Conservation (phyloP, 352 stramenopile genomes). For the Globisporangium mamillatum region DNA sequence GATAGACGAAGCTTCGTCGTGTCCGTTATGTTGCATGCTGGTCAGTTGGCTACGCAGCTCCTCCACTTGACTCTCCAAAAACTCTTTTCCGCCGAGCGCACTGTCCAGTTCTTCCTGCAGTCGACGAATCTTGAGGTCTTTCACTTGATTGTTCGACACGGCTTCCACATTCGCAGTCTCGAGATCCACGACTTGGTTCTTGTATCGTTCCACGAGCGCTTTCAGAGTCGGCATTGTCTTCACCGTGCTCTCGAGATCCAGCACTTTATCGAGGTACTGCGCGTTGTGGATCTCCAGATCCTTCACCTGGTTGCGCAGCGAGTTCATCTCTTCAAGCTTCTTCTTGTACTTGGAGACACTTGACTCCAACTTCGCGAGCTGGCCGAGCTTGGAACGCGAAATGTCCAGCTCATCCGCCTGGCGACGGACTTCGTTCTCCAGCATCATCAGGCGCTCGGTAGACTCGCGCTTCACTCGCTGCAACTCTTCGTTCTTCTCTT, state of each 20-base stretch:
- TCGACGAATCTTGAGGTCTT: constrained; percentile 76
- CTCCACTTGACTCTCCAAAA: constrained; percentile 83
- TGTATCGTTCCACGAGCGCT: constrained; percentile 79
- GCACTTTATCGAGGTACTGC: constrained; percentile 80
- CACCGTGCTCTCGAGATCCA: constrained; percentile 84
- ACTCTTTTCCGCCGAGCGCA: constrained; percentile 76
- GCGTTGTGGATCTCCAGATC: constrained; percentile 79
- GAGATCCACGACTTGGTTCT: constrained; percentile 87
- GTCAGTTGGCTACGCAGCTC: constrained; percentile 68
- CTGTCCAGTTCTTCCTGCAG: constrained; percentile 87
- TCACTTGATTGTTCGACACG: constrained; percentile 72
- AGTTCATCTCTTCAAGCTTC: constrained; percentile 84
- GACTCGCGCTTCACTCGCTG: constrained; percentile 73
- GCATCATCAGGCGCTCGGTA: constrained; percentile 65
- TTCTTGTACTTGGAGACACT: constrained; percentile 85
- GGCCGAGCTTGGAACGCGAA: constrained; percentile 78
- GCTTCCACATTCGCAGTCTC: constrained; percentile 80
- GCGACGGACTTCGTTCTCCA: constrained; percentile 85
- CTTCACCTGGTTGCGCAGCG: constrained; percentile 67
- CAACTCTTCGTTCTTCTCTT: constrained; percentile 78
- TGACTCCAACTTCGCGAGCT: constrained; percentile 76
- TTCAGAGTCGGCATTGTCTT: constrained; percentile 85
- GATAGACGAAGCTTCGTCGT: constrained; percentile 32
- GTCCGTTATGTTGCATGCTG: constrained; percentile 48
- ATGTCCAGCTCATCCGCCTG: constrained; percentile 86